phyloP scores from a whole-genome alignment of 2,329 filamentous ascomycete species.

The Phyllosticta capitalensis region DNA sequence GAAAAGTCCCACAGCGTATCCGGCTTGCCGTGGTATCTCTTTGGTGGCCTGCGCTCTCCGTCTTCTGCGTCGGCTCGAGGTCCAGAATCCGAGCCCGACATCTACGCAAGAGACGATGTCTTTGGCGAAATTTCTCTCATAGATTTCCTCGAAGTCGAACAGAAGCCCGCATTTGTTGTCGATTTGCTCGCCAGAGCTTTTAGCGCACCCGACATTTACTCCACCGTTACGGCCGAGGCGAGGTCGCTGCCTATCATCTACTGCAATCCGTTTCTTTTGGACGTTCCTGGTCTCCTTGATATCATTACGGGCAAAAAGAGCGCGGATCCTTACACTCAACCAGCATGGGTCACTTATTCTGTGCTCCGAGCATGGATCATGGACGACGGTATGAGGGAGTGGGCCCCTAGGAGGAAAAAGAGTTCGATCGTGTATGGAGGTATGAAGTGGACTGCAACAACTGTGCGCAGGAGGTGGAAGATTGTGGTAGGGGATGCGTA shows the following conservation, averaged over 20 bases:
- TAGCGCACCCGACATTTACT: background rate
- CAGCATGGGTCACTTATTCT: conserved; percentile 8
- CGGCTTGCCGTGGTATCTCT: conserved; percentile 2
- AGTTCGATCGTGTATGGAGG: conserved; percentile 4
- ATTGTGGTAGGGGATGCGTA: background rate
- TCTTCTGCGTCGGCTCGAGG: background rate
- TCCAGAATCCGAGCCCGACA: conserved; percentile 7
- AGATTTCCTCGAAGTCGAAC: conserved; percentile 6
- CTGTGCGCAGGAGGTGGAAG: conserved; percentile 6
- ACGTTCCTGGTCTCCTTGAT: background rate
- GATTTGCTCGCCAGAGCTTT: background rate
- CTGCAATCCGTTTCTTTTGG: conserved; percentile 4
- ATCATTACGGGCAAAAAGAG: background rate
- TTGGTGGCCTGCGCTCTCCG: background rate
- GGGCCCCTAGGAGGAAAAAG: background rate
- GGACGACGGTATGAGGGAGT: conserved; percentile 1
- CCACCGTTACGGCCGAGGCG: background rate
- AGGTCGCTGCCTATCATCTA: conserved; percentile 8
- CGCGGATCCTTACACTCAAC: conserved; percentile 4
- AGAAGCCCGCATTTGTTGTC: background rate
- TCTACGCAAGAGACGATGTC: background rate
- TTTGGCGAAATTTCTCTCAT: conserved; percentile 5
- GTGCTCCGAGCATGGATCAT: conserved; percentile 6
- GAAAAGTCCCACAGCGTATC: conserved; percentile 1
- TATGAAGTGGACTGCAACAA: conserved; percentile 1